phyloP scores from a whole-genome alignment of 2,329 filamentous ascomycete species.

The Trichoderma koningii region DNA sequence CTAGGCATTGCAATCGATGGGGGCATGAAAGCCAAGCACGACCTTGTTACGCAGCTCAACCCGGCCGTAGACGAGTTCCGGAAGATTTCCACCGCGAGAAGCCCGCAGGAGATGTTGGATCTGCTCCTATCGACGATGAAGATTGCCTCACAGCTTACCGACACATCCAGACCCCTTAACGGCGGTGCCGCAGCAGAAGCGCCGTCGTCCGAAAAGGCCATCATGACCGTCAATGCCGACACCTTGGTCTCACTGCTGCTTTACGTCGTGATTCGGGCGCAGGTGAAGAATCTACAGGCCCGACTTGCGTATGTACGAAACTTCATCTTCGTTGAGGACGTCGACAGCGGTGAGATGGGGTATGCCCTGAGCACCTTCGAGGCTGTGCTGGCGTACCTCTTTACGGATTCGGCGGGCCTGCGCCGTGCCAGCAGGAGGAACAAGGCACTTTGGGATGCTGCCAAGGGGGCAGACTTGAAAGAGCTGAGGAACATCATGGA shows the following conservation, averaged over 20 bases:
- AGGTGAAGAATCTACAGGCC: slow-evolving; percentile 84
- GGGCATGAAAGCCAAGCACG: slow-evolving; percentile 75
- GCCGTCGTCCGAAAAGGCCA: slow-evolving; percentile 53
- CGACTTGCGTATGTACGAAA: slow-evolving; percentile 92
- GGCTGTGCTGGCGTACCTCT: slow-evolving; percentile 86
- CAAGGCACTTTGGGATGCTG: slow-evolving; percentile 82
- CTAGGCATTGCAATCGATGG: slow-evolving; percentile 85
- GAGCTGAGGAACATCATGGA: slow-evolving; percentile 80
- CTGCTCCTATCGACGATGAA: slow-evolving; percentile 80
- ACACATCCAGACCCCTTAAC: slow-evolving; percentile 47
- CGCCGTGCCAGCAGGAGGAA: slow-evolving; percentile 85
- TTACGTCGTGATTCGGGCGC: slow-evolving; percentile 88
- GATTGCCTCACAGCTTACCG: slow-evolving; percentile 70
- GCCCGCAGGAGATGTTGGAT: slow-evolving; percentile 87
- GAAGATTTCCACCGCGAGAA: slow-evolving; percentile 74
- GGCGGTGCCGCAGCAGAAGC: slow-evolving; percentile 36
- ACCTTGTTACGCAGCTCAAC: slow-evolving; percentile 73
- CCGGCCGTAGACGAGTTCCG: slow-evolving; percentile 86
- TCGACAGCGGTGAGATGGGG: slow-evolving; percentile 93
- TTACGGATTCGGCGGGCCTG: slow-evolving; percentile 77
- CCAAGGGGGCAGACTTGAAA: slow-evolving; percentile 72
- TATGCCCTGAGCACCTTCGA: slow-evolving; percentile 96
- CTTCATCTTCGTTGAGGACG: slow-evolving; percentile 97
- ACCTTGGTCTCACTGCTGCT: slow-evolving; percentile 88
- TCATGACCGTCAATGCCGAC: slow-evolving; percentile 75